Evolutionary conservation across 768 basidiomycete genomes (phyloP).

Genomic region (Rhizopogon vinicolor): DNA sequence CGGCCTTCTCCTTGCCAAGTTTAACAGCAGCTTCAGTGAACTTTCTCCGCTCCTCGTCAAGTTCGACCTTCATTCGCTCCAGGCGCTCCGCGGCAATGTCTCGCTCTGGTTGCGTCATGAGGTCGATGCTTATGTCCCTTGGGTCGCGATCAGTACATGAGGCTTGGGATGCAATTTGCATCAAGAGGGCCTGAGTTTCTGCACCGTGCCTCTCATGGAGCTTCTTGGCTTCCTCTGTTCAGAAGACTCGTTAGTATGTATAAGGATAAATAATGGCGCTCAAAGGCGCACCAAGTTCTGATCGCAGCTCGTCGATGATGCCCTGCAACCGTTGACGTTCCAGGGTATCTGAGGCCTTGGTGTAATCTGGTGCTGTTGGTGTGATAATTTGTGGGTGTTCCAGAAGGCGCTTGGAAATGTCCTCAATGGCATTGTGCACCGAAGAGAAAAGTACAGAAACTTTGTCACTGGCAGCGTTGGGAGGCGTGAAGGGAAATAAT

Average conservation of each 20-base stretch:
- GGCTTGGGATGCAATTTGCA: slow-evolving; percentile 45
- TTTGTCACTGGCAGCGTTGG: slow-evolving; percentile 44
- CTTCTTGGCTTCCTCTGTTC: slow-evolving; percentile 43
- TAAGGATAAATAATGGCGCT: background rate
- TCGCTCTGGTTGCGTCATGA: slow-evolving; percentile 45
- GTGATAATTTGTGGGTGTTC: slow-evolving; percentile 8
- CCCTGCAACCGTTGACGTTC: slow-evolving; percentile 49
- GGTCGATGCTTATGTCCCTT: slow-evolving; percentile 45
- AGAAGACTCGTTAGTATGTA: slow-evolving; percentile 6
- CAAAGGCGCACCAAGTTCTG: slow-evolving; percentile 50
- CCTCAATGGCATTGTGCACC: slow-evolving; percentile 33
- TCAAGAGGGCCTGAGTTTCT: slow-evolving; percentile 50
- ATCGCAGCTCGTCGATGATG: slow-evolving; percentile 45
- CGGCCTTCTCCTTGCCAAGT: slow-evolving; percentile 59
- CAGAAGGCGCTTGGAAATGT: slow-evolving; percentile 22
- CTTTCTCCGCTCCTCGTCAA: slow-evolving; percentile 61
- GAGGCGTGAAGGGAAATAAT: slow-evolving; percentile 51
- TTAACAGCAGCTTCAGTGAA: slow-evolving; percentile 61
- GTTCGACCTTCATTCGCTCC: slow-evolving; percentile 46
- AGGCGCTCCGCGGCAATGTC: slow-evolving; percentile 55
- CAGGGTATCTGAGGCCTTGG: slow-evolving; percentile 16
- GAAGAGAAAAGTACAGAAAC: slow-evolving; percentile 39
- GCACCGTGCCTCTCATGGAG: slow-evolving; percentile 36
- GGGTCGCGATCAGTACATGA: slow-evolving; percentile 12
- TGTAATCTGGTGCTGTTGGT: slow-evolving; percentile 6